Conservation (phyloP, 208 protist species). For the Crithidia bombi region DNA sequence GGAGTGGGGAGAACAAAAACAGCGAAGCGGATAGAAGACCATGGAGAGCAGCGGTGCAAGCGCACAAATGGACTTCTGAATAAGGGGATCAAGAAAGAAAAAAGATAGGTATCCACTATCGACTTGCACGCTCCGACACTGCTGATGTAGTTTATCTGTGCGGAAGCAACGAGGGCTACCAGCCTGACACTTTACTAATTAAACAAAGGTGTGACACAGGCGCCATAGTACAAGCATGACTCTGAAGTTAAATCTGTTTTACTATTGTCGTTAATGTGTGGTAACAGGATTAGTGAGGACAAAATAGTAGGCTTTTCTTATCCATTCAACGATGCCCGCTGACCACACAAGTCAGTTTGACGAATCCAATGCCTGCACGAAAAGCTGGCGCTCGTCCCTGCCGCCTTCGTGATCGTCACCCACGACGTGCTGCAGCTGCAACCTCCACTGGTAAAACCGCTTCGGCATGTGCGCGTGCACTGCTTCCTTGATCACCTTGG, state of each 20-base stretch:
- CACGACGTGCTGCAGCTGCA: conserved; percentile 26
- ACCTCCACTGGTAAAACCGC: conserved; percentile 43
- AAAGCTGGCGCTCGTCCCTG: conserved; percentile 25
- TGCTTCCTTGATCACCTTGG: conserved; percentile 27
- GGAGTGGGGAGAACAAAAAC: no score
- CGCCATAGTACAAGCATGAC: no score
- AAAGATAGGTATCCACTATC: no score
- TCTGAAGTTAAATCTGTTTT: no score
- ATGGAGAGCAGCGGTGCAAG: no score
- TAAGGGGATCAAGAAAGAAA: no score
- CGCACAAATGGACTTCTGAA: no score
- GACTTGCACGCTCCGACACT: neutral
- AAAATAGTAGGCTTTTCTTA: neutral
- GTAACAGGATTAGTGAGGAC: no score
- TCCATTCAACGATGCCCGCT: neutral
- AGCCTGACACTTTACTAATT: neutral
- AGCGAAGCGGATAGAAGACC: no score
- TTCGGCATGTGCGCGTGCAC: conserved; percentile 40
- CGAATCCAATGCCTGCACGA: conserved; percentile 9
- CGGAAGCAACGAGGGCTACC: neutral
- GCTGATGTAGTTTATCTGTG: neutral
- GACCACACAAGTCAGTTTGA: neutral
- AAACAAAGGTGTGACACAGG: no score
- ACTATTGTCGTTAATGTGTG: no score
- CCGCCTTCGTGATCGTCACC: conserved; percentile 7